These are phyloP conservation scores for Allium sativum DNA, from an alignment of 106 monocot genomes.

Conservation along the genomic window DNA sequence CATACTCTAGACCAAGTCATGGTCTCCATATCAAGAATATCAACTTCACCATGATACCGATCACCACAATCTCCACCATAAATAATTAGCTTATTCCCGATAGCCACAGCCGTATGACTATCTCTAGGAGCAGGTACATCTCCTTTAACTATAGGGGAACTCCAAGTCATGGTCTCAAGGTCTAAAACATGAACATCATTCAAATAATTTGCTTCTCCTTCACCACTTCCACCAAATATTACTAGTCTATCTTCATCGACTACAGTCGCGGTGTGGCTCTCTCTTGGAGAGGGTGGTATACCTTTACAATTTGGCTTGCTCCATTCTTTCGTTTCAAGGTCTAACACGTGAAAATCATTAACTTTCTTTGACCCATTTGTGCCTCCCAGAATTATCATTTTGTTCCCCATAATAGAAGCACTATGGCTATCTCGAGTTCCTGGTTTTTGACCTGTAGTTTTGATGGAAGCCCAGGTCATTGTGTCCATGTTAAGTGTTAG, in stretches of 20 bases:
- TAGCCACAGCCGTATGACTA: constrained; percentile 68
- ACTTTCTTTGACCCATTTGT: constrained; percentile 84
- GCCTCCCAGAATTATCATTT: constrained; percentile 73
- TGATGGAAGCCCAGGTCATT: constrained; percentile 68
- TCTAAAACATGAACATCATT: constrained; percentile 84
- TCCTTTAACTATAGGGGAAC: constrained; percentile 60
- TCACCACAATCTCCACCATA: constrained; percentile 93
- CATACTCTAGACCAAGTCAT: constrained; percentile 83
- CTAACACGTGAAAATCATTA: constrained; percentile 67
- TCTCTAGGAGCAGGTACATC: constrained; percentile 67
- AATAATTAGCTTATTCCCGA: constrained; percentile 55
- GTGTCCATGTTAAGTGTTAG: constrained; percentile 61
- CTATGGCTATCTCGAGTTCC: constrained; percentile 85
- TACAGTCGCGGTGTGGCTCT: constrained; percentile 72
- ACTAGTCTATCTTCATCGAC: constrained; percentile 45
- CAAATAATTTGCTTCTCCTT: constrained; percentile 80
- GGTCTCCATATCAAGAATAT: constrained; percentile 62
- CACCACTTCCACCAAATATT: constrained; percentile 86
- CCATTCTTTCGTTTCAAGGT: constrained; percentile 73
- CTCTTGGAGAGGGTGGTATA: constrained; percentile 50
- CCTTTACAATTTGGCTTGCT: constrained; percentile 54
- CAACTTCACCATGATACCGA: constrained; percentile 80
- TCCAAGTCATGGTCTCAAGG: constrained; percentile 68
- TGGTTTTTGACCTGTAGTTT: constrained; percentile 57
- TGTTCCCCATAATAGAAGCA: constrained; percentile 37